Percentiles rank a stretch among this genome's conserved stretches.
Conservation (phyloP, 176 grass and related monocot species). For the Leersia perrieri region DNA sequence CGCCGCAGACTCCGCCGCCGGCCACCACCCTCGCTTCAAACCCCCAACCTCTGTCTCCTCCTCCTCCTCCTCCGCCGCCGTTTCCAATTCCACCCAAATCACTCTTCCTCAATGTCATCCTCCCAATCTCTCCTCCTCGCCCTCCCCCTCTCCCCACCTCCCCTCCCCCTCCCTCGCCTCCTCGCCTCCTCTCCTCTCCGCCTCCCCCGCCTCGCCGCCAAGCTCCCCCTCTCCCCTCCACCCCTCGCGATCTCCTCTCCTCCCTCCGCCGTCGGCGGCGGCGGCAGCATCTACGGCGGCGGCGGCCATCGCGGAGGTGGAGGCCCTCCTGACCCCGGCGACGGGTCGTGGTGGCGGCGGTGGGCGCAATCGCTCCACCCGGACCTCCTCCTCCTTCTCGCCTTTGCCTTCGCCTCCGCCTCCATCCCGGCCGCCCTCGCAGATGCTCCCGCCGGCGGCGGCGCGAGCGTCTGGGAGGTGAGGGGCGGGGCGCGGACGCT, state of each 20-base stretch:
- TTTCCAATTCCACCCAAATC: not conserved
- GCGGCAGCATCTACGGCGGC: conserved; percentile 8
- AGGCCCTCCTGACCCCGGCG: conserved; percentile 27
- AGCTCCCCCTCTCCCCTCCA: not conserved
- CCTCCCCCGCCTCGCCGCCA: conserved; percentile 16
- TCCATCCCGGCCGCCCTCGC: conserved; percentile 38
- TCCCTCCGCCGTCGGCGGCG: conserved; percentile 20
- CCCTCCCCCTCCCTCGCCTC: not conserved
- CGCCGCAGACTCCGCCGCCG: not conserved
- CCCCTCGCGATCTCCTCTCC: conserved; percentile 18
- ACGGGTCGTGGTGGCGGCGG: conserved; percentile 9
- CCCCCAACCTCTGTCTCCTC: too few relatives aligned
- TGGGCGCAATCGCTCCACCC: conserved; percentile 42
- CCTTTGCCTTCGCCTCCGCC: conserved; percentile 27
- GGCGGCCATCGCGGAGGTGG: too few relatives aligned
- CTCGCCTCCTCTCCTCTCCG: not conserved
- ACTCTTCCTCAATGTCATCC: conserved; percentile 20
- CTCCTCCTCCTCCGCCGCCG: not conserved
- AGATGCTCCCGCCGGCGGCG: too few relatives aligned
- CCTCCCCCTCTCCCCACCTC: not conserved
- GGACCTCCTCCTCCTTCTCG: conserved; percentile 29
- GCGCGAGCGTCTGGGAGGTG: conserved; percentile 66
- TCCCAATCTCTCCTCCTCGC: conserved; percentile 33
- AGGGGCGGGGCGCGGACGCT: conserved; percentile 49
- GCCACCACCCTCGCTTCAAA: not conserved